Conservation (phyloP, 1,284 basidiomycete genomes). For the Cryptococcus floricola region DNA sequence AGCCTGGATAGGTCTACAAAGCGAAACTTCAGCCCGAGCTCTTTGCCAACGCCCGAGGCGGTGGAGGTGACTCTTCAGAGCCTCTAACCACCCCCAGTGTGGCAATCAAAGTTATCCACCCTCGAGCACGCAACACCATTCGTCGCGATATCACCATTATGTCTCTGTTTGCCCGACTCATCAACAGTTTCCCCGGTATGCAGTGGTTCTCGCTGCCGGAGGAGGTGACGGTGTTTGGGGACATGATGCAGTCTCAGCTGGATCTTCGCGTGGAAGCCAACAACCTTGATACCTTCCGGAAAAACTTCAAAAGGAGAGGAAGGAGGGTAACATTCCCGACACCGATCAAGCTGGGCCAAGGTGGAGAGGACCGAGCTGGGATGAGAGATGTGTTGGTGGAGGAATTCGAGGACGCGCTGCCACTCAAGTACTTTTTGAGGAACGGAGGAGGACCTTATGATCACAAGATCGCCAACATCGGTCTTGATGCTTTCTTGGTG, state of each 20-base stretch:
- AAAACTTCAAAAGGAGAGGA: conserved; percentile 71
- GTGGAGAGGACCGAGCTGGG: conserved; percentile 15
- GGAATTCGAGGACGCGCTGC: conserved; percentile 88
- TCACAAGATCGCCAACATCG: conserved; percentile 82
- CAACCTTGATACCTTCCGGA: conserved; percentile 80
- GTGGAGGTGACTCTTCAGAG: conserved; percentile 44
- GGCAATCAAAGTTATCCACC: conserved; percentile 95
- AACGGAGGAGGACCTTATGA: conserved; percentile 91
- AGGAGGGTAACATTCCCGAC: conserved; percentile 85
- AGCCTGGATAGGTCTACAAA: conserved; percentile 21
- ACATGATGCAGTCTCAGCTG: conserved; percentile 96
- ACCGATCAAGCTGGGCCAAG: conserved; percentile 56
- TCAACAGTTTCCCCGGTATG: conserved; percentile 85
- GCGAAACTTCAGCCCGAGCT: conserved; percentile 22
- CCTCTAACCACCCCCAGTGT: conserved; percentile 60
- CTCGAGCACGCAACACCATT: conserved; percentile 74
- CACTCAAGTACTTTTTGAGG: conserved; percentile 79
- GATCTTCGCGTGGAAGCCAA: conserved; percentile 87
- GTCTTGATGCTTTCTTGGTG: conserved; percentile 91
- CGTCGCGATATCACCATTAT: conserved; percentile 84
- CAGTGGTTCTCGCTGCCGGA: conserved; percentile 95
- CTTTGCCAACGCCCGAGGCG: conserved; percentile 5
- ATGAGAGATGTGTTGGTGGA: conserved; percentile 76
- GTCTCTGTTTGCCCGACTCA: conserved; percentile 78
- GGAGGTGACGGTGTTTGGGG: conserved; percentile 89